A percentile compares a stretch with the other conserved stretches of the same genome.
Conservation (phyloP, 805 yeast species). For the Lipomyces sp. region DNA sequence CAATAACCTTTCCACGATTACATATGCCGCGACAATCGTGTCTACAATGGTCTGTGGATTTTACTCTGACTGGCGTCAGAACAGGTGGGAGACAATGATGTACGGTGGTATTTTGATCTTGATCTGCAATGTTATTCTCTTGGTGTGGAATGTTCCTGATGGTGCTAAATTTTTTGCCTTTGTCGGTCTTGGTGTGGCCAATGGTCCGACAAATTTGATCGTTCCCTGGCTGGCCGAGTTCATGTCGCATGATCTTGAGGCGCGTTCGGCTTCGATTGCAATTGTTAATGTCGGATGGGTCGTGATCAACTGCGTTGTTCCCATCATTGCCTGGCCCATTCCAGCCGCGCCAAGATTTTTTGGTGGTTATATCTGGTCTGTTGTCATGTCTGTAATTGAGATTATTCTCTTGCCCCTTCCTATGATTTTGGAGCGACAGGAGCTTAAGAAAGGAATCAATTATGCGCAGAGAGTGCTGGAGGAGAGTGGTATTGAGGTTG, state of each 20-base stretch:
- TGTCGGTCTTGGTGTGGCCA: slow-evolving; percentile 33
- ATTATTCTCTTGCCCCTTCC: slow-evolving; percentile 21
- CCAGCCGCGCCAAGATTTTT: slow-evolving; percentile 13
- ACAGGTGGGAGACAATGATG: slow-evolving; percentile 29
- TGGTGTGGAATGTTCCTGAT: slow-evolving; percentile 61
- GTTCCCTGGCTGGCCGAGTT: slow-evolving; percentile 35
- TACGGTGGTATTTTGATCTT: slow-evolving; percentile 24
- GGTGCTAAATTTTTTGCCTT: slow-evolving; percentile 65
- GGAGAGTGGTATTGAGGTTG: background rate
- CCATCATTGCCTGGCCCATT: slow-evolving; percentile 33
- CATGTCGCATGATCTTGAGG: slow-evolving; percentile 30
- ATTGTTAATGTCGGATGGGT: slow-evolving; percentile 34
- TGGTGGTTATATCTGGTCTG: slow-evolving; percentile 28
- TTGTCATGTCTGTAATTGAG: slow-evolving; percentile 20
- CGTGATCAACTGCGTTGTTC: slow-evolving; percentile 30
- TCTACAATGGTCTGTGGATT: slow-evolving; percentile 41
- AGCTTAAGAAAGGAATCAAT: slow-evolving; percentile 18
- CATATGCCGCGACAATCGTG: slow-evolving; percentile 63
- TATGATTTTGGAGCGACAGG: slow-evolving; percentile 18
- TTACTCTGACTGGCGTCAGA: slow-evolving; percentile 52
- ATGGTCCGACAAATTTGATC: slow-evolving; percentile 34
- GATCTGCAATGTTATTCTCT: slow-evolving; percentile 51
- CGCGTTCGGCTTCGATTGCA: slow-evolving; percentile 31
- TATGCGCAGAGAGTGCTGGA: background rate
- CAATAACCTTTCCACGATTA: slow-evolving; percentile 59